Evolutionary conservation across 768 basidiomycete species (phyloP), one percentile per base, ranked within the genome.

Genomic region (Lactarius vividus): DNA sequence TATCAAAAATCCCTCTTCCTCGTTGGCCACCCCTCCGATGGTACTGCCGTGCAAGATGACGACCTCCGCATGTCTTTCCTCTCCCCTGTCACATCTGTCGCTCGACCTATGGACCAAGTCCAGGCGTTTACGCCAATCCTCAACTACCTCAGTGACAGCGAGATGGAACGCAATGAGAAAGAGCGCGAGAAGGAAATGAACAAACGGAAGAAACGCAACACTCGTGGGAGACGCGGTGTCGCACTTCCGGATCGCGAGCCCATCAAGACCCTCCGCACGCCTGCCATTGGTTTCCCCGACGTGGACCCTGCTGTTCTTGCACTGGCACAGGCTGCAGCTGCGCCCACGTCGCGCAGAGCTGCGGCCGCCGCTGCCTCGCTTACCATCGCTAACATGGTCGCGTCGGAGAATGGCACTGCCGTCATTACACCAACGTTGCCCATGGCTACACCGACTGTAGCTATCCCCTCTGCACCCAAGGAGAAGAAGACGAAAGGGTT

Each of bases 161-260:
- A 98, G 68, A 83, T 98, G 64, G 94, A 95, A 69, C 81, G 88
- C 62, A 88, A 85, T 69, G 96, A 99, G 75, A 91, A 89, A 74
- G 95, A 97, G 67, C 85, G 94, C 65, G 97, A 99, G 75, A 94
- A 95, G 78, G 95, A 98, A 70, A 82, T 90, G 70, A 91, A 86
- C 70, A 90, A 89, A 74, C 88, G 94, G 67, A 81, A 92, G 55
- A 91, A 94, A 73, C 87, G 92, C 59, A 89, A 91, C 71, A 93
- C 91, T 2, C 85, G 97, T 40, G 88, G 89, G 4, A 80, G 90
- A 62, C 80, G 91, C 35, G 93, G 94, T 16, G 82, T 94, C 64
- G 85, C 85, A 3, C 79, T 98, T 29, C 96, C 97, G 0, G 97
- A 99, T 74, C 88, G 96, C 53, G 96, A 99, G 65, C 90, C 94